Percentiles rank a stretch among this genome's conserved stretches.
phyloP scores from a whole-genome alignment of 2,329 filamentous ascomycete genomes.

The Alternaria consortialis region DNA sequence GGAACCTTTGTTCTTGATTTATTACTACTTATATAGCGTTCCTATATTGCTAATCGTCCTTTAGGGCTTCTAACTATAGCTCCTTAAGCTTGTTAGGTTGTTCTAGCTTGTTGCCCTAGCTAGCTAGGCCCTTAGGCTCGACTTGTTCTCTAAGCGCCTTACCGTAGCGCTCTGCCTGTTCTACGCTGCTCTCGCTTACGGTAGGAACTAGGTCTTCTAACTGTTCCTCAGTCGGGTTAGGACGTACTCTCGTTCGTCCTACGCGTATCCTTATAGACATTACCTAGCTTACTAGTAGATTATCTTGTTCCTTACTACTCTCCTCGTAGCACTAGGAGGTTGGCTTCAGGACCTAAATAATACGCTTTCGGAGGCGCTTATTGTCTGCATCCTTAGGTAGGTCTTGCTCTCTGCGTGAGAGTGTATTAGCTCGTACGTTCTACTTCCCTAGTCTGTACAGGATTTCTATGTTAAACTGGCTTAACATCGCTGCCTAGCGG shows the following conservation, averaged over 20 bases:
- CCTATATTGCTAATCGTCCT: neutral
- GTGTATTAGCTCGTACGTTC: no score
- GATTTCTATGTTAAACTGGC: no score
- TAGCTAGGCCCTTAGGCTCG: no score
- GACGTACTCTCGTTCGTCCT: neutral
- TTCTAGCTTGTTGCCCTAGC: no score
- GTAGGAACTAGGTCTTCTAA: neutral
- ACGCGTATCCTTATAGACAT: neutral
- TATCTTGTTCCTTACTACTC: neutral
- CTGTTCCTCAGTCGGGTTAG: neutral
- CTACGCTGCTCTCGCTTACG: neutral
- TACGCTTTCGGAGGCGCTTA: neutral
- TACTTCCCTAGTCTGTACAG: no score
- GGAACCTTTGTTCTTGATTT: neutral
- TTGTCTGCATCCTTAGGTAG: no score
- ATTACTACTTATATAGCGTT: neutral
- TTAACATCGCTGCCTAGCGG: no score
- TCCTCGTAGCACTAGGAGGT: neutral
- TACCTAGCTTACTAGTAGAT: neutral
- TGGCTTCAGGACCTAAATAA: neutral
- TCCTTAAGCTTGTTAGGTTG: neutral
- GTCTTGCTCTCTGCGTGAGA: no score
- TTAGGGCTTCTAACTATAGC: neutral
- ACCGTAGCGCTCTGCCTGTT: neutral
- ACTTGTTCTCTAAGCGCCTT: neutral